Conservation (phyloP, 2,329 filamentous ascomycete genomes). For the Triangularia verruculosa region DNA sequence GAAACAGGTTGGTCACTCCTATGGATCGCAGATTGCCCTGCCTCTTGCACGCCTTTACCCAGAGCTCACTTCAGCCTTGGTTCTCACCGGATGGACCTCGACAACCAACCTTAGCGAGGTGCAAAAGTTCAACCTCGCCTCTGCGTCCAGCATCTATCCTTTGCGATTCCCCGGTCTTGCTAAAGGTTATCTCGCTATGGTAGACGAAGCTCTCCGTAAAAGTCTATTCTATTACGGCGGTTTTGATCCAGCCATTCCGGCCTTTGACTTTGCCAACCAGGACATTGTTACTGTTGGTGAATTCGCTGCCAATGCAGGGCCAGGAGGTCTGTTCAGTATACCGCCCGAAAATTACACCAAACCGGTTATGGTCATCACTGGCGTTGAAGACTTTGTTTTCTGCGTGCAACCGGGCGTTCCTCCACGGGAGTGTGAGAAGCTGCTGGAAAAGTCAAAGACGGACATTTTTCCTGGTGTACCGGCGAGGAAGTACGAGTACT, state of each 20-base stretch:
- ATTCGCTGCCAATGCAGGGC: not conserved
- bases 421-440: constrained; percentile 4
- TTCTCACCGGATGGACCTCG: constrained; percentile 10
- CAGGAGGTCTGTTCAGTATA: not conserved
- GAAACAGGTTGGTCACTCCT: constrained; percentile 14
- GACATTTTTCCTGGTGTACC: constrained; percentile 1
- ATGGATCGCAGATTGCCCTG: constrained; percentile 9
- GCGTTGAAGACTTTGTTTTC: constrained; percentile 4
- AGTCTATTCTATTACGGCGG: constrained; percentile 81
- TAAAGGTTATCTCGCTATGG: constrained; percentile 8
- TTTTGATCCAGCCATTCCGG: constrained; percentile 59
- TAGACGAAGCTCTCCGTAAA: constrained; percentile 48
- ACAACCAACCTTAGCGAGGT: not conserved
- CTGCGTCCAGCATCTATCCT: not conserved
- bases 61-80: constrained; percentile 9
- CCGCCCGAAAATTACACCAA: not conserved
- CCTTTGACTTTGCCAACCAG: constrained; percentile 1
- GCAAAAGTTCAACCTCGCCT: not conserved
- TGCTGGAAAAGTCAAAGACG: constrained; percentile 3
- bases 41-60: constrained; percentile 3
- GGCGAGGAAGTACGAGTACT: constrained; percentile 3
- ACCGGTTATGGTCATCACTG: constrained; percentile 12
- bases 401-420: not conserved
- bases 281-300: constrained; percentile 11
- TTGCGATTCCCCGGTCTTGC: constrained; percentile 2